These are phyloP conservation scores for Lithospermum erythrorhizon DNA, from an alignment of 257 asterid genomes.

Conservation along the genomic window DNA sequence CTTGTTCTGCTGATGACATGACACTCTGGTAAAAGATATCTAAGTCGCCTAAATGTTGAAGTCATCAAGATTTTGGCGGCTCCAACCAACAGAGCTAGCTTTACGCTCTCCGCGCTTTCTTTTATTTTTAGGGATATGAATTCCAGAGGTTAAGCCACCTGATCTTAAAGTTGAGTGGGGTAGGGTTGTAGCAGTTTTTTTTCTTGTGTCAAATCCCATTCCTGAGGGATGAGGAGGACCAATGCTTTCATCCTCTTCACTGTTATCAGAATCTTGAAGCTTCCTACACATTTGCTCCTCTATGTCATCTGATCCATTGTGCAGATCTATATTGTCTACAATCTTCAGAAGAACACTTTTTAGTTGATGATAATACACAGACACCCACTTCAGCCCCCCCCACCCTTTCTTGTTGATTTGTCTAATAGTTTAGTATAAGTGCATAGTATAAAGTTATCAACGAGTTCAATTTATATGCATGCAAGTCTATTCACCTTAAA, in stretches of 20 bases:
- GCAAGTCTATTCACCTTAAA: not conserved
- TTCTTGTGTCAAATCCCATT: conserved; percentile 23
- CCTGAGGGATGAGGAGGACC: conserved; percentile 17
- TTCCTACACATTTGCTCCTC: conserved; percentile 32
- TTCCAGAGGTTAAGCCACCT: conserved; percentile 37
- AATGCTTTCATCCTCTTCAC: conserved; percentile 47
- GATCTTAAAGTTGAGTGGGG: conserved; percentile 28
- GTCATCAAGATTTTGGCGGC: conserved; percentile 35
- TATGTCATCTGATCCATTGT: conserved; percentile 45
- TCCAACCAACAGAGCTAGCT: conserved; percentile 65
- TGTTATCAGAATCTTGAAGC: conserved; percentile 34
- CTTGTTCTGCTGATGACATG: too few species aligned
- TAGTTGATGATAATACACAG: too few species aligned
- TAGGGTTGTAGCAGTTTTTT: conserved; percentile 16
- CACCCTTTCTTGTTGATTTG: too few species aligned
- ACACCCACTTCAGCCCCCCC: too few species aligned
- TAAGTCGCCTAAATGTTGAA: too few species aligned
- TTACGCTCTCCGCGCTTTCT: conserved; percentile 84
- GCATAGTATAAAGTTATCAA: not conserved
- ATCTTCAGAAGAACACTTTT: conserved; percentile 29
- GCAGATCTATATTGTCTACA: conserved; percentile 60
- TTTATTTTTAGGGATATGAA: conserved; percentile 58
- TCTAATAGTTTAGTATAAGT: too few species aligned
- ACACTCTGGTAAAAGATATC: too few species aligned
- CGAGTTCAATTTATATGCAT: not conserved